These are phyloP conservation scores for Sisymbrium altissimum DNA, from an alignment of 345 rosid species.

Conservation along the genomic window DNA sequence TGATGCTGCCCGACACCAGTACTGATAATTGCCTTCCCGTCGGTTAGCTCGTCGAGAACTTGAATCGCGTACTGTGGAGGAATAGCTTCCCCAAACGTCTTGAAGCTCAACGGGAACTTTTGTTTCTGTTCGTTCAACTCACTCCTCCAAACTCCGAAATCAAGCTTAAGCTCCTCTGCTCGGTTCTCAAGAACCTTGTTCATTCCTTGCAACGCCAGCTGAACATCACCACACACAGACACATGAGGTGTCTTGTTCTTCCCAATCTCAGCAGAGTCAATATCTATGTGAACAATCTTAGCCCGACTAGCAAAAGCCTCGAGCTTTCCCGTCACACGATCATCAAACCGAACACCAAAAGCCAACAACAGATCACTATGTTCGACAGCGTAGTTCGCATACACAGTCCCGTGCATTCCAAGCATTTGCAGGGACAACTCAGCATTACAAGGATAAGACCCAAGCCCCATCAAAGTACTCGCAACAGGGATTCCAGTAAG, in stretches of 20 bases:
- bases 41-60: conserved; percentile 80
- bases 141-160: conserved; percentile 66
- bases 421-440: conserved; percentile 83
- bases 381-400: conserved; percentile 88
- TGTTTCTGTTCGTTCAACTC: conserved; percentile 71
- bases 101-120: conserved; percentile 63
- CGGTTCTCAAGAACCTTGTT: conserved; percentile 59
- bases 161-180: conserved; percentile 43
- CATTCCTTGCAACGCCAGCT: conserved; percentile 74
- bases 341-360: conserved; percentile 96
- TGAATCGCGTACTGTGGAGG: conserved; percentile 93
- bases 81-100: conserved; percentile 87
- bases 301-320: conserved; percentile 96
- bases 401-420: conserved; percentile 98
- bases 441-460: conserved; percentile 58
- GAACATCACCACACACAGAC: conserved; percentile 83
- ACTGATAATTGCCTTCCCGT: conserved; percentile 78
- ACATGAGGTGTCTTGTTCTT: conserved; percentile 97
- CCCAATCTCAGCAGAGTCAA: conserved; percentile 94
- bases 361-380: conserved; percentile 85
- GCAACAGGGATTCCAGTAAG: conserved; percentile 92
- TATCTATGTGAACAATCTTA: conserved; percentile 92
- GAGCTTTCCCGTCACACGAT: conserved; percentile 92
- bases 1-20: conserved; percentile 99
- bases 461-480: conserved; percentile 98